Evolutionary conservation across 352 stramenopile species (phyloP).

Genomic region (Pythium sukuiense): DNA sequence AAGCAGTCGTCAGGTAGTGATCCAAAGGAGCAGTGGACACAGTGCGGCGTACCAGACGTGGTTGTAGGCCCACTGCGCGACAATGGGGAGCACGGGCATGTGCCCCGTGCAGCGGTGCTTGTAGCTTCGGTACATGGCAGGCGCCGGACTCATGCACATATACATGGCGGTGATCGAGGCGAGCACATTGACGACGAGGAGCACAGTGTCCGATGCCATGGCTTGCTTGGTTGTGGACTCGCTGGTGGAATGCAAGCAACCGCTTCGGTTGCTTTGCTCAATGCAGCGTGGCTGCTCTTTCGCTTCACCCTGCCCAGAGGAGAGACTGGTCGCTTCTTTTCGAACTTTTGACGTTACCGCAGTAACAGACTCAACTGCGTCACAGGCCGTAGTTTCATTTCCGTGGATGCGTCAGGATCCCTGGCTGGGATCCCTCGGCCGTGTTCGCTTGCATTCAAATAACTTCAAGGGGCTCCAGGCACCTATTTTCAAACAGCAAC

Average conservation of each 20-base stretch:
- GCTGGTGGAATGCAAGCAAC: not conserved
- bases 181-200: slow-evolving; percentile 37
- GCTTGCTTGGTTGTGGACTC: not conserved
- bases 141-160: slow-evolving; percentile 46
- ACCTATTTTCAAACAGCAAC: no score
- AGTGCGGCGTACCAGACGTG: slow-evolving; percentile 39
- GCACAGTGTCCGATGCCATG: slow-evolving; percentile 20
- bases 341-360: not conserved
- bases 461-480: no score
- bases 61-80: slow-evolving; percentile 45
- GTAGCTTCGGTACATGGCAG: slow-evolving; percentile 36
- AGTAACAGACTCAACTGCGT: not conserved
- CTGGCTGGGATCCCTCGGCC: not conserved
- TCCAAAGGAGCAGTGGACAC: slow-evolving; percentile 8
- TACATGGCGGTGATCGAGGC: slow-evolving; percentile 39
- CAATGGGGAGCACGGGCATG: slow-evolving; percentile 41
- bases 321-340: slow-evolving; percentile 4
- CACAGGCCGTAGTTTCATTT: not conserved
- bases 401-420: not conserved
- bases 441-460: not conserved
- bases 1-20: not conserved
- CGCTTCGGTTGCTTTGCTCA: not conserved
- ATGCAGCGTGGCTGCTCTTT: not conserved
- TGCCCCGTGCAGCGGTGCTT: slow-evolving; percentile 33
- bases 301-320: not conserved